phyloP scores from a whole-genome alignment of 805 yeast species.

The Sporopachydermia lactativora region DNA sequence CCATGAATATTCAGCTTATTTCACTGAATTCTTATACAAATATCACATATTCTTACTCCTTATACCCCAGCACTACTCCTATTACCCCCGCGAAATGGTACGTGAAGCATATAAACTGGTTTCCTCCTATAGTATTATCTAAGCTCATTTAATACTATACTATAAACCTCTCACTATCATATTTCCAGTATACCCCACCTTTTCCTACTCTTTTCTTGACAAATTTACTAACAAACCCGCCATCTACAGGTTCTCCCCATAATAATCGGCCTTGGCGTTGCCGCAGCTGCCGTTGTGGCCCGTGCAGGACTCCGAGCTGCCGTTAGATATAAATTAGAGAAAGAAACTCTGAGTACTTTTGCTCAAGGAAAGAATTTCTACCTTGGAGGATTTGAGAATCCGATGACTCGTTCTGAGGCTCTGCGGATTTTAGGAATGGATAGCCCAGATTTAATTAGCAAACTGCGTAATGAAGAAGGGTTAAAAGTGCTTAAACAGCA shows the following conservation, averaged over 20 bases:
- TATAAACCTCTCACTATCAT: too few relatives aligned
- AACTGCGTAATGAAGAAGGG: conserved; percentile 29
- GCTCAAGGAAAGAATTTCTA: conserved; percentile 11
- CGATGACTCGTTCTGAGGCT: conserved; percentile 41
- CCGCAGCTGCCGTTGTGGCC: conserved; percentile 14
- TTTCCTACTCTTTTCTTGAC: too few relatives aligned
- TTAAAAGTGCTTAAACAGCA: conserved; percentile 55
- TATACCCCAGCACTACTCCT: too few relatives aligned
- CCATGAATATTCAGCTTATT: too few relatives aligned
- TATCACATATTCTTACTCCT: too few relatives aligned
- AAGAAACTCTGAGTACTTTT: conserved; percentile 12
- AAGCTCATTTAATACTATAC: too few relatives aligned
- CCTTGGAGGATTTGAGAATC: conserved; percentile 20
- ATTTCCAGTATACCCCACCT: too few relatives aligned
- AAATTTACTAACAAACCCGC: not conserved
- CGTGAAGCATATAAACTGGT: too few relatives aligned
- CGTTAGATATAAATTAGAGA: conserved; percentile 15
- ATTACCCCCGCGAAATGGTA: too few relatives aligned
- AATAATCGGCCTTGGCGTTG: conserved; percentile 16
- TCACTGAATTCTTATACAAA: too few relatives aligned
- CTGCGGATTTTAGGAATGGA: conserved; percentile 34
- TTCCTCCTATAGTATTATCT: too few relatives aligned
- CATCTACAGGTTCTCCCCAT: conserved; percentile 14
- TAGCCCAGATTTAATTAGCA: conserved; percentile 13
- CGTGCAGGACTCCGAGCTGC: conserved; percentile 20